Conservation (phyloP, 371 early-diverging fungal genomes). For the Mucor indicus region DNA sequence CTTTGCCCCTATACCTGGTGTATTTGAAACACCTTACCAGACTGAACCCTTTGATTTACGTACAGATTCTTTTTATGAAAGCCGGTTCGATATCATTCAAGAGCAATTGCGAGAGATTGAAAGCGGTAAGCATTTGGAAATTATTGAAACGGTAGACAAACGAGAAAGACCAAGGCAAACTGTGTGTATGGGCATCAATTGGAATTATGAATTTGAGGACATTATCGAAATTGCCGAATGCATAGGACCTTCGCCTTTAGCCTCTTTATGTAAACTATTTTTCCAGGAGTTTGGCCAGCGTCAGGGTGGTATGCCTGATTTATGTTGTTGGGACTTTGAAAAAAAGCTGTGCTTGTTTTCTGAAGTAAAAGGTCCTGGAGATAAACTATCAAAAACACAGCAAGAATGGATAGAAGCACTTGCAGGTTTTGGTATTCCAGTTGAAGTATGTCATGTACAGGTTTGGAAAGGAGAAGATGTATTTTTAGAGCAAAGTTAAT, state of each 20-base stretch:
- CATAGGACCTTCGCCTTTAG: constrained; percentile 53
- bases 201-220: constrained; percentile 53
- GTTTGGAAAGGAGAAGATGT: constrained; percentile 49
- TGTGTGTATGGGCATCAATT: constrained; percentile 60
- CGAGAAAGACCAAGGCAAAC: constrained; percentile 44
- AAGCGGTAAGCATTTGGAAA: constrained; percentile 30
- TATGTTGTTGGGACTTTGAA: constrained; percentile 66
- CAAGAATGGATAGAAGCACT: constrained; percentile 71
- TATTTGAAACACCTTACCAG: constrained; percentile 77
- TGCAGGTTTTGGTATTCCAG: constrained; percentile 47
- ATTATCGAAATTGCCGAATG: constrained; percentile 59
- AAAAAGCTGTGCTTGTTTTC: constrained; percentile 60
- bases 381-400: constrained; percentile 73
- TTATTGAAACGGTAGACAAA: constrained; percentile 46
- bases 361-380: constrained; percentile 80
- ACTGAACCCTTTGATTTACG: constrained; percentile 66
- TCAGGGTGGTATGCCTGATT: constrained; percentile 69
- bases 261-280: constrained; percentile 55
- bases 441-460: constrained; percentile 67
- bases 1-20: constrained; percentile 63
- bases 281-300: constrained; percentile 67
- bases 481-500: constrained; percentile 12
- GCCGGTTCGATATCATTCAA: constrained; percentile 53
- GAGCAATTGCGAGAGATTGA: constrained; percentile 48
- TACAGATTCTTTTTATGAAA: constrained; percentile 66